Evolutionary conservation across 768 basidiomycete genomes (phyloP), one percentile per base, ranked within the genome.

Genomic region (Trametes coccinea): DNA sequence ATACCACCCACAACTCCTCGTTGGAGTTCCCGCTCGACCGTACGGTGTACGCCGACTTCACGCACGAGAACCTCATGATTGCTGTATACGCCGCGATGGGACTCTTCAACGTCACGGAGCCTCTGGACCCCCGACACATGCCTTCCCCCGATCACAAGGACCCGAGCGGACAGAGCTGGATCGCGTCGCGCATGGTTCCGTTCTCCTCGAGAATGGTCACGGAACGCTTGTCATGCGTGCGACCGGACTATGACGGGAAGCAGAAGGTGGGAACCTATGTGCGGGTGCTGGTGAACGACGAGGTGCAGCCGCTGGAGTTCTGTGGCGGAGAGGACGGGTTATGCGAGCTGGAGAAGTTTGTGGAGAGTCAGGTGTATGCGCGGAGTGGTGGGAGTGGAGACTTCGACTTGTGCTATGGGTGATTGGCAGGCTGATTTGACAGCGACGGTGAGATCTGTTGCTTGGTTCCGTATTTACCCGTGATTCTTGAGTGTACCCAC

Each of bases 21-120:
- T 80, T 95, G 40, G 86, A 89, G 69, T 95, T 95, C 75, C 92
- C 92, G 0, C 79, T 90, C 11, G 67, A 85, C 62, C 82, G 83
- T 59, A 77, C 76, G 4, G 67, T 92, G 47, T 91, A 90, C 67
- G 85, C 83, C 16, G 70, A 95, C 74, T 93, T 94, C 72, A 84
- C 89, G 8, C 92, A 95, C 70, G 92, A 94, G 71, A 92, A 93
- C 71, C 79, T 89, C 69, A 90, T 95, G 84, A 77, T 90, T 43
- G 86, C 90, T 48, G 88, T 94, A 49, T 88, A 85, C 64, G 73
- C 81, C 73, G 75, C 91, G 71, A 56, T 84, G 72, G 92, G 82
- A 16, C 68, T 76, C 43, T 74, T 75, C 66, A 55, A 56, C 56
- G 43, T 55, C 66, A 69, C 46, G 31, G 62, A 56, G 64, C 71